Evolutionary conservation across 176 grass and related monocot species (phyloP).

Genomic region (Zoysia pacifica): DNA sequence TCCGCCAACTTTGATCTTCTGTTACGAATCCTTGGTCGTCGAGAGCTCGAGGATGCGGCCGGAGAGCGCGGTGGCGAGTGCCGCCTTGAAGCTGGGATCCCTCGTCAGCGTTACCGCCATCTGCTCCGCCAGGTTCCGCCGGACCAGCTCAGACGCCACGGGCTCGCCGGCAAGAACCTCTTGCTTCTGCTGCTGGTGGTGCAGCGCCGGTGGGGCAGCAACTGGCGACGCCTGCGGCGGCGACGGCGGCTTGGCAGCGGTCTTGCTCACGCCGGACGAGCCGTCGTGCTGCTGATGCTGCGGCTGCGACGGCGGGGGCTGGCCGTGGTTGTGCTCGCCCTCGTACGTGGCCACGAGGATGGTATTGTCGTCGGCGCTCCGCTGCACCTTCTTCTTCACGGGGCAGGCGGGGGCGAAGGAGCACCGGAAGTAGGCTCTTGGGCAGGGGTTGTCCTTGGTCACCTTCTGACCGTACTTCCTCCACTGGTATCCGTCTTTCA

Average conservation of each 20-base stretch:
- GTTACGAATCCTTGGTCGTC: slow-evolving; percentile 45
- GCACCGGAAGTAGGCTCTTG: slow-evolving; percentile 87
- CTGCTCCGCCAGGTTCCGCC: slow-evolving; percentile 62
- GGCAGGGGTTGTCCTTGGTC: slow-evolving; percentile 90
- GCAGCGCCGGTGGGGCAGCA: neutral
- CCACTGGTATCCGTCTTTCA: slow-evolving; percentile 94
- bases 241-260: slow-evolving; percentile 36
- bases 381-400: slow-evolving; percentile 90
- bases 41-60: slow-evolving; percentile 65
- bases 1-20: no score
- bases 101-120: slow-evolving; percentile 81
- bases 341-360: slow-evolving; percentile 87
- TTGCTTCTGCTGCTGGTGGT: neutral
- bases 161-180: slow-evolving; percentile 2
- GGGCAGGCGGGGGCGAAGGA: slow-evolving; percentile 77
- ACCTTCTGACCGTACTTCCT: slow-evolving; percentile 97
- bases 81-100: slow-evolving; percentile 79
- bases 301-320: slow-evolving; percentile 28
- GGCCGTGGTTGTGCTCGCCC: slow-evolving; percentile 86
- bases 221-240: slow-evolving; percentile 20
- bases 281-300: neutral
- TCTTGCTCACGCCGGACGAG: slow-evolving; percentile 6
- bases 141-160: slow-evolving; percentile 35
- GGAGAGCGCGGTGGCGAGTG: slow-evolving; percentile 68
- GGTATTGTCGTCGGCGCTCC: slow-evolving; percentile 61